These are phyloP conservation scores for Rhizoclosmatium sp. DNA, from an alignment of 192 early-diverging fungal genomes.

Conservation along the genomic window DNA sequence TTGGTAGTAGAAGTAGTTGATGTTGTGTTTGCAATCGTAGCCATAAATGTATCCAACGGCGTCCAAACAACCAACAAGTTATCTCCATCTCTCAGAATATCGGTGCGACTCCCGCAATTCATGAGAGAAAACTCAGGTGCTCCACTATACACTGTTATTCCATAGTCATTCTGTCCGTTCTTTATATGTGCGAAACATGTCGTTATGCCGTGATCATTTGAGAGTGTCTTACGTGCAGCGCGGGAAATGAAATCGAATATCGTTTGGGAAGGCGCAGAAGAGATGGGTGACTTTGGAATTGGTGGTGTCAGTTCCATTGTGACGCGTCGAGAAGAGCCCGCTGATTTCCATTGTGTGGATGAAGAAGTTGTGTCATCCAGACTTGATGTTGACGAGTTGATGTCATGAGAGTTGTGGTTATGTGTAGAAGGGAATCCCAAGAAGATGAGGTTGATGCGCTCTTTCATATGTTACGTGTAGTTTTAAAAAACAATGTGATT, in stretches of 20 bases:
- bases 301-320: slow-evolving; percentile 10
- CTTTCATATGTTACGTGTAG: slow-evolving; percentile 4
- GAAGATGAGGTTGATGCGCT: slow-evolving; percentile 18
- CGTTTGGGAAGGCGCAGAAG: neutral
- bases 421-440: slow-evolving; percentile 15
- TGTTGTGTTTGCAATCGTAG: neutral
- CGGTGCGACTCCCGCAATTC: neutral
- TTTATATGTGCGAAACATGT: neutral
- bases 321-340: slow-evolving; percentile 17
- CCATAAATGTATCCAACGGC: slow-evolving; percentile 5
- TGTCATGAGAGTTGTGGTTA: neutral
- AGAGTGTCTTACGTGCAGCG: neutral
- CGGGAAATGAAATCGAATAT: neutral
- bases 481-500: neutral
- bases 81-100: slow-evolving; percentile 24
- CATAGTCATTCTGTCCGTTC: neutral
- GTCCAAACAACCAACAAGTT: slow-evolving; percentile 25
- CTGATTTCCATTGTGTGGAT: slow-evolving; percentile 6
- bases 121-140: slow-evolving; percentile 13
- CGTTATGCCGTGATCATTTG: neutral
- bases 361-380: neutral
- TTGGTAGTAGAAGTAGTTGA: neutral
- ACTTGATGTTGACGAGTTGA: neutral
- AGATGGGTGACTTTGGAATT: neutral
- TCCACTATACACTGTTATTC: slow-evolving; percentile 11